Base-by-base conservation (phyloP, 495 filamentous ascomycete genomes). In the Trichoderma virens region DNA sequence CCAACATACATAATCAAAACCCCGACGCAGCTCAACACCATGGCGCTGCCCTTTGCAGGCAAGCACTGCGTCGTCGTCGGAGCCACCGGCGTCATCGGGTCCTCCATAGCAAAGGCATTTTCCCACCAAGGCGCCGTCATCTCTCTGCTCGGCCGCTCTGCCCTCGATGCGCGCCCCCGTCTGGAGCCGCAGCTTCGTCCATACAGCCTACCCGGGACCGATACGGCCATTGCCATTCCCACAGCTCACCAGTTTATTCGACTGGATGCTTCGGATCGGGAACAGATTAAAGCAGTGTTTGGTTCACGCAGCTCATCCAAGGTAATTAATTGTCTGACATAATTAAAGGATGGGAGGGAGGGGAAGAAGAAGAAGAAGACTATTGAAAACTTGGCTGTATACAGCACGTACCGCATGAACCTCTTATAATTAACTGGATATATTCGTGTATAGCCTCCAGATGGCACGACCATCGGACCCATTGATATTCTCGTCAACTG, bases 401-500 rank as follows among this genome's bases (percentile, higher is more conserved):
- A 27, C 51, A 25, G 0, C 1, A 4, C 51, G 23, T 14, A 25
- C 14, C 14, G 13, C 23, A 25, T 59, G 18, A 59, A 11, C 23
- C n/a, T 25, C 18, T 59, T 1, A 20, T 35, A 3, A 35, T 35
- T 35, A 35, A 35, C 34, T 35, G 34, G 34, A 35, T 2, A 13
- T 7, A 6, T 35, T 35, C 34, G 30, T 11, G 14, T 20, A 16
- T 11, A 27, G 23, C 51, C 51, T 30, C 51, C 0, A 30, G 0
- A 2, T 13, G 60, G 28, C 18, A 16, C 31, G 3, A 13, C 60
- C 31, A 20, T 60, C 3, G 63, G 63, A 23, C 32, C 32, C 2
- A 25, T 65, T n/a, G 84, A 92, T 69, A 78, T 91, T 59, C 83
- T 93, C 5, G 77, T 93, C 65, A 93, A 93, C 71, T 86, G 86